phyloP scores from a whole-genome alignment of 2,329 filamentous ascomycete species.

The Xylaria sp. region DNA sequence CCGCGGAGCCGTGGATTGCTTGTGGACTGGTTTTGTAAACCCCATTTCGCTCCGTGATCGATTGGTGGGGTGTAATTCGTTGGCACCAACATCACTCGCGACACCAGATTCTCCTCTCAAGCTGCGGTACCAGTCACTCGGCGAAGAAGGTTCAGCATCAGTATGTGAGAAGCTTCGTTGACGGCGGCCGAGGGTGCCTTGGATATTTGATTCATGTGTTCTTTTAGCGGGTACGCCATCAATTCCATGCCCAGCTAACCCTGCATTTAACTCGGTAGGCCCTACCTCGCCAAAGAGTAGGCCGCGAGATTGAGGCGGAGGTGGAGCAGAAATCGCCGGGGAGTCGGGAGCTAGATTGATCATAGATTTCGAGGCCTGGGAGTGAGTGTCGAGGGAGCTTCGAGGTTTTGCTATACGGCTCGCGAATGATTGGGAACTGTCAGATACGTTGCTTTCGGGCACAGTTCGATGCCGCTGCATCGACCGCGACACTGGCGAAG shows the following conservation, averaged over 20 bases:
- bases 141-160: slow-evolving; percentile 65
- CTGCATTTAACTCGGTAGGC: slow-evolving; percentile 59
- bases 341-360: slow-evolving; percentile 47
- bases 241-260: slow-evolving; percentile 66
- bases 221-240: slow-evolving; percentile 59
- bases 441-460: slow-evolving; percentile 57
- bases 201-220: slow-evolving; percentile 74
- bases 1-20: slow-evolving; percentile 41
- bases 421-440: slow-evolving; percentile 63
- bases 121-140: slow-evolving; percentile 56
- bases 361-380: slow-evolving; percentile 51
- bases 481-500: slow-evolving; percentile 40
- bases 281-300: slow-evolving; percentile 79
- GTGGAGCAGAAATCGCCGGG: slow-evolving; percentile 37
- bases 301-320: slow-evolving; percentile 47
- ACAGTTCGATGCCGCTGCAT: slow-evolving; percentile 55
- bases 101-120: slow-evolving; percentile 29
- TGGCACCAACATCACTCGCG: slow-evolving; percentile 27
- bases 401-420: slow-evolving; percentile 63
- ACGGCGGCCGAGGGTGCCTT: slow-evolving; percentile 54
- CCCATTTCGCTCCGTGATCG: slow-evolving; percentile 67
- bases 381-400: slow-evolving; percentile 42
- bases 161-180: slow-evolving; percentile 62
- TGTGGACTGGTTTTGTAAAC: slow-evolving; percentile 42
- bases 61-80: slow-evolving; percentile 41